These are phyloP conservation scores for Hansenula sp. DNA, from an alignment of 1,139 yeast species.

Conservation along the genomic window DNA sequence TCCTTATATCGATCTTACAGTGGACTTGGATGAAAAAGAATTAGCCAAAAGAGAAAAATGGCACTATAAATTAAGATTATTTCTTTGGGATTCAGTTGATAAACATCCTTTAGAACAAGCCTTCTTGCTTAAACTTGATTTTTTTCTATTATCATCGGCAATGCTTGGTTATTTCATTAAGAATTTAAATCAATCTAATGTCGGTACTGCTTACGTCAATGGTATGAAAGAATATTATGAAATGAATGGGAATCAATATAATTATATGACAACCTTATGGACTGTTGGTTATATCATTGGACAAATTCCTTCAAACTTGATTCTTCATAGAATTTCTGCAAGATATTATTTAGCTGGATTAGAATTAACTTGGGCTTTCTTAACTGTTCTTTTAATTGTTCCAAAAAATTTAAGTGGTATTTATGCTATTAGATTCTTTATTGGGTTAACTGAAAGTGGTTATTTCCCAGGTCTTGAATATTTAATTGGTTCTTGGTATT, in stretches of 20 bases:
- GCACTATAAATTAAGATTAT: not conserved
- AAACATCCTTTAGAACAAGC: conserved; percentile 37
- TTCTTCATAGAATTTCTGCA: conserved; percentile 24
- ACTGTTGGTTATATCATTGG: conserved; percentile 54
- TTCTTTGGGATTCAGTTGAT: conserved; percentile 33
- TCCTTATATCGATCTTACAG: not conserved
- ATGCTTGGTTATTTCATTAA: conserved; percentile 36
- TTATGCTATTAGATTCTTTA: conserved; percentile 19
- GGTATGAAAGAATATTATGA: conserved; percentile 33
- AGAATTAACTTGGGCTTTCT: conserved; percentile 50
- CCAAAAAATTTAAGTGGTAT: conserved; percentile 36
- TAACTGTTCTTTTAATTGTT: conserved; percentile 46
- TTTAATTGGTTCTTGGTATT: conserved; percentile 40
- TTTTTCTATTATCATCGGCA: conserved; percentile 35
- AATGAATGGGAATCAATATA: conserved; percentile 45
- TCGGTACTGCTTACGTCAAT: conserved; percentile 32
- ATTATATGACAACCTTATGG: conserved; percentile 44
- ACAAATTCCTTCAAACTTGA: conserved; percentile 48
- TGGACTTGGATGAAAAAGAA: not conserved
- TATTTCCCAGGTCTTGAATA: conserved; percentile 45
- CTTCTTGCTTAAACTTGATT: conserved; percentile 36
- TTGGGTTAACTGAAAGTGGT: conserved; percentile 53
- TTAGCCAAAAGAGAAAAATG: not conserved
- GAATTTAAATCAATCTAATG: conserved; percentile 37
- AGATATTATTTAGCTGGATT: conserved; percentile 44